Conservation (phyloP, 1,284 basidiomycete species). For the Puccinia horiana region DNA sequence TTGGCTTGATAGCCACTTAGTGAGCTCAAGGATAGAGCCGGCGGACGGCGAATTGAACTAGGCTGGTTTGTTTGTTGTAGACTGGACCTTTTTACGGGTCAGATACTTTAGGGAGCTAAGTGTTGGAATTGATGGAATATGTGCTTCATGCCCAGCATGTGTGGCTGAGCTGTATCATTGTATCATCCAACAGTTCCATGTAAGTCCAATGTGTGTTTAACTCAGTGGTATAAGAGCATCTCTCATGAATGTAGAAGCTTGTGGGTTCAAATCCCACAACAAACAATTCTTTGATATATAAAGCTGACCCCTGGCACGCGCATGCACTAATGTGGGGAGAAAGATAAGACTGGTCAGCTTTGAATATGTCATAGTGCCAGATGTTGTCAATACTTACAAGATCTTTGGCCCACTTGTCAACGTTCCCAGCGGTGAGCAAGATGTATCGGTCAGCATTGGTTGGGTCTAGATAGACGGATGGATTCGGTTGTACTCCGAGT, state of each 20-base stretch:
- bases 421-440: neutral
- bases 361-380: no score
- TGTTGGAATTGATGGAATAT: neutral
- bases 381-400: no score
- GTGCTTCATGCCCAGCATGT: no score
- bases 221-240: no score
- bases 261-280: no score
- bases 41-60: no score
- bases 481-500: neutral
- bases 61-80: neutral
- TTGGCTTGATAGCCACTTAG: neutral
- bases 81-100: neutral
- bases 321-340: neutral
- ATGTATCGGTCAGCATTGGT: constrained; percentile 5
- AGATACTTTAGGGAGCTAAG: neutral
- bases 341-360: no score
- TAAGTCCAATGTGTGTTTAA: no score
- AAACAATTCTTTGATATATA: no score
- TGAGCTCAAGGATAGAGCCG: neutral
- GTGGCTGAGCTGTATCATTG: no score
- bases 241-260: no score
- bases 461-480: constrained; percentile 1
- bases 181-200: no score
- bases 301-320: neutral
- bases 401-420: constrained; percentile 6